phyloP scores from a whole-genome alignment of 805 yeast genomes.

The Hanseniaspora guilliermondii region DNA sequence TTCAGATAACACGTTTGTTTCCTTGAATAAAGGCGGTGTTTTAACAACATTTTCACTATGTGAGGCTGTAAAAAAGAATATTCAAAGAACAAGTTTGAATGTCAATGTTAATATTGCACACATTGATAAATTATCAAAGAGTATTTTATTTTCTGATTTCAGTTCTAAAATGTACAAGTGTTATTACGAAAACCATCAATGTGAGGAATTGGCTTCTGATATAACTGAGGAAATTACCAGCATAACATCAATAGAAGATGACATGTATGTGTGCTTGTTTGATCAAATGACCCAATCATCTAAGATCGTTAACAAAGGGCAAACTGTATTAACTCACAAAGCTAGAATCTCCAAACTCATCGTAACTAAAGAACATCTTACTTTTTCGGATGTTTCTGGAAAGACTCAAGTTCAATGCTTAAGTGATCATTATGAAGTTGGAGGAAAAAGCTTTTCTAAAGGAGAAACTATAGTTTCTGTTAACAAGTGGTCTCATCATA shows the following conservation, averaged over 20 bases:
- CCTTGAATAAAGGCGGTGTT: constrained; percentile 1
- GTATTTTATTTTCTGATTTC: background rate
- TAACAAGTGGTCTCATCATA: constrained; percentile 85
- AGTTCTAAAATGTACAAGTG: background rate
- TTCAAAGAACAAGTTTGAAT: background rate
- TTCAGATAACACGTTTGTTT: background rate
- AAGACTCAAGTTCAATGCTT: constrained; percentile 11
- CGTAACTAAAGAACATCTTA: background rate
- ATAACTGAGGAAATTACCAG: background rate
- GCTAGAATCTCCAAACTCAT: constrained; percentile 2
- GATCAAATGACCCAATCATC: constrained; percentile 3
- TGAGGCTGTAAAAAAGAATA: background rate
- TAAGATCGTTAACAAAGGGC: background rate
- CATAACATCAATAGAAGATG: background rate
- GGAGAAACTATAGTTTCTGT: constrained; percentile 9
- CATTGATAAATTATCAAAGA: background rate
- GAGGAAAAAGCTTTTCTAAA: background rate
- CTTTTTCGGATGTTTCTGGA: constrained; percentile 12
- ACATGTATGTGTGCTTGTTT: background rate
- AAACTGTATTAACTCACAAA: background rate
- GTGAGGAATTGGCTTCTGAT: background rate
- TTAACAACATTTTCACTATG: background rate
- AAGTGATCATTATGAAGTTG: background rate
- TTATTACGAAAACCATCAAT: background rate
- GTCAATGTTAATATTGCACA: background rate